These are phyloP conservation scores for Alternaria brassicae DNA, from an alignment of 2,329 filamentous ascomycete species.

Conservation along the genomic window DNA sequence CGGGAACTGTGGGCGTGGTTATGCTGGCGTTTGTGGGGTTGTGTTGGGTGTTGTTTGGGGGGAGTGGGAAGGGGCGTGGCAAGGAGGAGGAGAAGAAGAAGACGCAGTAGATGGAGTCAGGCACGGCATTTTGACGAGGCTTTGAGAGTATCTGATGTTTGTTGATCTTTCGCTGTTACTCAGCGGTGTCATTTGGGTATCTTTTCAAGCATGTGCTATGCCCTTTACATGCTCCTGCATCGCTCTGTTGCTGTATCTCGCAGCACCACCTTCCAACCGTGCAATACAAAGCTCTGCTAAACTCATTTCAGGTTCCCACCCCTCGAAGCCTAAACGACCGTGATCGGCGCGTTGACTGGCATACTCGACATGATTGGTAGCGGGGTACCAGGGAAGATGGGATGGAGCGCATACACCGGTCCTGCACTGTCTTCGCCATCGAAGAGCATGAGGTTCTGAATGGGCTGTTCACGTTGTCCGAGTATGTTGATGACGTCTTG, in stretches of 20 bases:
- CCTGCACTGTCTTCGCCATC: slow-evolving; percentile 83
- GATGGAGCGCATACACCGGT: slow-evolving; percentile 82
- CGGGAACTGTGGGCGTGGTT: slow-evolving; percentile 54
- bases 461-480: slow-evolving; percentile 87
- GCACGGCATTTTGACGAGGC: neutral
- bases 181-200: slow-evolving; percentile 15
- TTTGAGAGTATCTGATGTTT: neutral
- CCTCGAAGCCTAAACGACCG: slow-evolving; percentile 18
- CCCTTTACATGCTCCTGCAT: neutral
- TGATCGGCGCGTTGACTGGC: slow-evolving; percentile 31
- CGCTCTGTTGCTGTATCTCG: neutral
- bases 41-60: slow-evolving; percentile 50
- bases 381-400: slow-evolving; percentile 56
- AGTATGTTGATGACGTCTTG: slow-evolving; percentile 98
- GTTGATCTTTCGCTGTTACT: slow-evolving; percentile 6
- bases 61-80: slow-evolving; percentile 4
- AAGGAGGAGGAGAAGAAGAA: slow-evolving; percentile 29
- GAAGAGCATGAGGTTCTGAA: slow-evolving; percentile 94
- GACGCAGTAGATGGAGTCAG: slow-evolving; percentile 25
- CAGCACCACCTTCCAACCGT: neutral
- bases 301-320: neutral
- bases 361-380: slow-evolving; percentile 33
- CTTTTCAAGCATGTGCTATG: slow-evolving; percentile 4
- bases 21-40: slow-evolving; percentile 55
- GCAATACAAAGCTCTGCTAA: neutral